phyloP scores from a whole-genome alignment of 73 alveolate species.

The Paramecium primaurelia region DNA sequence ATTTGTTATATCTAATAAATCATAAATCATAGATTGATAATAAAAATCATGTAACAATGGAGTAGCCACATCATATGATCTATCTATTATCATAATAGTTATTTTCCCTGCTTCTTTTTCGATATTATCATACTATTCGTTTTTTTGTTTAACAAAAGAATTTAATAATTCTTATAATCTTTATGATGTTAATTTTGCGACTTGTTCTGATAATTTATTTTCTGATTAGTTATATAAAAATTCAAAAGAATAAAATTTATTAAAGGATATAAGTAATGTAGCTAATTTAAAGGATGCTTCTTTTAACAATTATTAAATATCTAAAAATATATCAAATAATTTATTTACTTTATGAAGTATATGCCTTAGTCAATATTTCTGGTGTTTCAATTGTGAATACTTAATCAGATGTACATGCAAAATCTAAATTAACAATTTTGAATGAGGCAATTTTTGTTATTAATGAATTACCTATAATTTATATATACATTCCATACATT shows the following conservation, averaged over 20 bases:
- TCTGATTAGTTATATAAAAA: slow-evolving; percentile 31
- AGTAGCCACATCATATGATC: slow-evolving; percentile 48
- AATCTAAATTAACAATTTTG: slow-evolving; percentile 46
- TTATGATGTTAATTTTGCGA: neutral
- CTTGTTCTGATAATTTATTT: slow-evolving; percentile 1
- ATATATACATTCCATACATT: neutral
- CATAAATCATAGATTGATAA: slow-evolving; percentile 60
- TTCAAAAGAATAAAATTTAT: slow-evolving; percentile 49
- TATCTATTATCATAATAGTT: slow-evolving; percentile 46
- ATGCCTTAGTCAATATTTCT: neutral
- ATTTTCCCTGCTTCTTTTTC: slow-evolving; percentile 57
- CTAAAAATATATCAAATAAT: neutral
- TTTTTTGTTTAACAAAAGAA: neutral
- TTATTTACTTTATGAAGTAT: neutral
- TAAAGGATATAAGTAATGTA: slow-evolving; percentile 50
- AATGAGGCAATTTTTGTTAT: slow-evolving; percentile 37
- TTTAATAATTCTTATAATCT: slow-evolving; percentile 28
- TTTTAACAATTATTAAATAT: neutral
- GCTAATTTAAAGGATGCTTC: slow-evolving; percentile 48
- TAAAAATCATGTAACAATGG: slow-evolving; percentile 58
- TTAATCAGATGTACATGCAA: slow-evolving; percentile 41
- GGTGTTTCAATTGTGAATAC: slow-evolving; percentile 46
- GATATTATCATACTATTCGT: slow-evolving; percentile 47
- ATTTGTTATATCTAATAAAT: slow-evolving; percentile 44
- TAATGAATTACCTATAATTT: neutral